Evolutionary conservation across 2,329 filamentous ascomycete species (phyloP).

Genomic region (Paracoccidioides lutzii): DNA sequence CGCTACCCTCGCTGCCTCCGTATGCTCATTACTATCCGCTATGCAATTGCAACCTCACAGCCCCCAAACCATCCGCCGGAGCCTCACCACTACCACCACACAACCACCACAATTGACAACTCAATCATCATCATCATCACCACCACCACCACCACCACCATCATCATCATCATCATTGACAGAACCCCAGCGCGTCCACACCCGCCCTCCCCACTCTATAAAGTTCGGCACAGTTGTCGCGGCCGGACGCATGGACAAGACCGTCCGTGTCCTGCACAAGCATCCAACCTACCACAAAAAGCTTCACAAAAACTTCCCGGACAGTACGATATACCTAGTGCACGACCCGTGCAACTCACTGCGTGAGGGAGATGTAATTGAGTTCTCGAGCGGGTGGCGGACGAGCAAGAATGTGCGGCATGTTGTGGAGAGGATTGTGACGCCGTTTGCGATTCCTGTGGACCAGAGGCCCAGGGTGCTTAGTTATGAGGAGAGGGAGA

Average conservation of each 20-base stretch:
- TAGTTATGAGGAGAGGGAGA: conserved; percentile 15
- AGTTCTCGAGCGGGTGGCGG: conserved; percentile 30
- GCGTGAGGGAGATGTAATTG: conserved; percentile 32
- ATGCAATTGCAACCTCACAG: background rate
- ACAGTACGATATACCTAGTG: conserved; percentile 23
- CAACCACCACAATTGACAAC: background rate
- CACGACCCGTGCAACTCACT: conserved; percentile 30
- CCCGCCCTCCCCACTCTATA: background rate
- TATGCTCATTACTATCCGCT: background rate
- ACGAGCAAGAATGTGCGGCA: conserved; percentile 28
- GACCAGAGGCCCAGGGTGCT: conserved; percentile 26
- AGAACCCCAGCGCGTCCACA: background rate
- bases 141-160: background rate
- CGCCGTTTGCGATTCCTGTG: conserved; percentile 27
- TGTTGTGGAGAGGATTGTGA: conserved; percentile 31
- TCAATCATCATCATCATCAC: background rate
- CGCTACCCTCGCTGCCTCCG: background rate
- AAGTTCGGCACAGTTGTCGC: conserved; percentile 27
- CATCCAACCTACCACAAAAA: conserved; percentile 25
- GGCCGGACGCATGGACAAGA: conserved; percentile 30
- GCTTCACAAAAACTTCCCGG: conserved; percentile 27
- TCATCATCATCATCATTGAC: background rate
- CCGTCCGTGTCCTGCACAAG: conserved; percentile 26
- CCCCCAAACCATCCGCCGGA: background rate
- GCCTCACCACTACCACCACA: background rate